phyloP scores from a whole-genome alignment of 176 grass and related monocot species.

The Rhynchospora breviuscula region DNA sequence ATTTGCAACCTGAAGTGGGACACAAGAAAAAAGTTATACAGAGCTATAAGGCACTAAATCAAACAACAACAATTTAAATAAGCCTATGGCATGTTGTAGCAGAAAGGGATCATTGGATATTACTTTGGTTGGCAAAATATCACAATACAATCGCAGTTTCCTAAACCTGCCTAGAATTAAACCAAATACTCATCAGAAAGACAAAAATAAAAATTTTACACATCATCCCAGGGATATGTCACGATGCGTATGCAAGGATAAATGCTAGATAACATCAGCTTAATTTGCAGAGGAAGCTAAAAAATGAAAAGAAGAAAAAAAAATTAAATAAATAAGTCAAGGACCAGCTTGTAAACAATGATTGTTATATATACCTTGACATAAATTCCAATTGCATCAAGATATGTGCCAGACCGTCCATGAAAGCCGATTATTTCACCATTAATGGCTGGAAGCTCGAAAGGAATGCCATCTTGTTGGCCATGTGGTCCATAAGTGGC shows the following conservation, averaged over 20 bases:
- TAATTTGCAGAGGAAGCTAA: background rate
- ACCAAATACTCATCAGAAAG: background rate
- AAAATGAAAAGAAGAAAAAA: background rate
- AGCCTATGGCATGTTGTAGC: background rate
- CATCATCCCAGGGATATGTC: background rate
- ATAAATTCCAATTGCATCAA: conserved; percentile 46
- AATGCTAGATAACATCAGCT: background rate
- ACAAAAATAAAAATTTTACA: background rate
- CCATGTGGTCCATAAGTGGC: conserved; percentile 41
- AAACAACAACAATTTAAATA: too few species aligned
- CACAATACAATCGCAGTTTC: background rate
- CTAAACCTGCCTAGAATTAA: background rate
- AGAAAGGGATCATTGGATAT: background rate
- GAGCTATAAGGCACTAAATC: background rate
- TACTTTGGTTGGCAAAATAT: background rate
- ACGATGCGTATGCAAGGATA: background rate
- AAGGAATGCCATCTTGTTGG: conserved; percentile 30
- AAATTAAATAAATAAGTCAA: background rate
- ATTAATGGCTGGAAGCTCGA: conserved; percentile 26
- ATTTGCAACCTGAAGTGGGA: background rate
- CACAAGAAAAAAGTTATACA: background rate
- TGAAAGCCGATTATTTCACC: conserved; percentile 52
- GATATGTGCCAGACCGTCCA: conserved; percentile 36
- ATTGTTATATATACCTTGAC: conserved; percentile 8
- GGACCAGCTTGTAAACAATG: background rate